These are phyloP conservation scores for Cubamyces sp. DNA, from an alignment of 768 basidiomycete genomes.

Conservation along the genomic window DNA sequence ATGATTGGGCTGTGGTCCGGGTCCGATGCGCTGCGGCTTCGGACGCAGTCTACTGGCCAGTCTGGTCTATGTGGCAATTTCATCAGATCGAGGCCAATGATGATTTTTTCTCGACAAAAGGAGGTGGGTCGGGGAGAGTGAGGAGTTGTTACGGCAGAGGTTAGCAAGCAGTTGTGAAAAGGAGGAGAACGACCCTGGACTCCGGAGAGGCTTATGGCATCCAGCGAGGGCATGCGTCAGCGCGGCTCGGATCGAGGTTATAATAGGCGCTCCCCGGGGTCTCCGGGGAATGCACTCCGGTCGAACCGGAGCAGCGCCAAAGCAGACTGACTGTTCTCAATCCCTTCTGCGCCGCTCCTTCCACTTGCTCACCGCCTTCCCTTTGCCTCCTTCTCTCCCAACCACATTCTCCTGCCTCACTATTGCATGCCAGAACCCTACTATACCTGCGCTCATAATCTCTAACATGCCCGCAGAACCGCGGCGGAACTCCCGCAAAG, in stretches of 20 bases:
- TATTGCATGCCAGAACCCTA: neutral
- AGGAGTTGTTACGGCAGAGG: neutral
- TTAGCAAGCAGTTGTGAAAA: neutral
- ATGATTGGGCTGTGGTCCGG: no score
- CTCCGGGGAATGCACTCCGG: neutral
- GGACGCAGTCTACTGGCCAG: no score
- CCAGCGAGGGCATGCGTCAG: neutral
- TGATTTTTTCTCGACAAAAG: neutral
- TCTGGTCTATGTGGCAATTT: no score
- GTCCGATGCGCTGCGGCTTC: no score
- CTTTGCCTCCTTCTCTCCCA: neutral
- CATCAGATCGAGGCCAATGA: no score
- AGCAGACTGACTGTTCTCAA: neutral
- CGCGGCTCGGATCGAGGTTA: neutral
- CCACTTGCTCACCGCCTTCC: neutral
- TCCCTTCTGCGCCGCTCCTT: neutral
- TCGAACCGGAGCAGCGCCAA: conserved; percentile 2
- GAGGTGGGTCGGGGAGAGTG: neutral
- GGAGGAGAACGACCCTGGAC: neutral
- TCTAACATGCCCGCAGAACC: conserved; percentile 33
- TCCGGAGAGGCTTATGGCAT: no score
- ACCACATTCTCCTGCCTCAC: neutral
- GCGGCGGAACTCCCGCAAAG: conserved; percentile 29
- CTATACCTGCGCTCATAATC: neutral
- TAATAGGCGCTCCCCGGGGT: neutral